These are phyloP conservation scores for Epichloe bromicola DNA, from an alignment of 2,329 filamentous ascomycete genomes.

Conservation along the genomic window DNA sequence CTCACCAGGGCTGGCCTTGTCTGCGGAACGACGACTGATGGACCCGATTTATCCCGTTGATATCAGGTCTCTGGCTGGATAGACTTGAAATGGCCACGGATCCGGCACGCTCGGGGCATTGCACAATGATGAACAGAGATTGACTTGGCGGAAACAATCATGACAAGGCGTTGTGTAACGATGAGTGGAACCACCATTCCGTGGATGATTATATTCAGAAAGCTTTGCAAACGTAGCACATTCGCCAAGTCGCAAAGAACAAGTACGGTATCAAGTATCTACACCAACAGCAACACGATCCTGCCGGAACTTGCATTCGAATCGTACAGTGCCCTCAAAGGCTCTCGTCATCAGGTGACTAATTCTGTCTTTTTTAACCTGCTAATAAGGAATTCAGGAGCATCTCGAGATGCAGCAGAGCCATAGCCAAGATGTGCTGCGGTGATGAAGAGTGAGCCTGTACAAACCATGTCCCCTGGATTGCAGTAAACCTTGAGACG, in stretches of 20 bases:
- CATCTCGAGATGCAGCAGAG: constrained; percentile 8
- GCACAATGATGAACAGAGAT: neutral
- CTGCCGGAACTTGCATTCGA: too few species aligned
- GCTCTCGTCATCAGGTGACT: too few species aligned
- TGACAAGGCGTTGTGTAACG: neutral
- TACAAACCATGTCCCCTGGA: constrained; percentile 22
- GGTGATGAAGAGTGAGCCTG: constrained; percentile 22
- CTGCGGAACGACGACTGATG: neutral
- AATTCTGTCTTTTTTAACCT: too few species aligned
- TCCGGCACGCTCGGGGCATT: neutral
- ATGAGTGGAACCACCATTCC: neutral
- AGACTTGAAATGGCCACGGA: neutral
- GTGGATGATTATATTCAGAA: neutral
- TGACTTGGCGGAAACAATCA: neutral
- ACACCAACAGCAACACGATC: too few species aligned
- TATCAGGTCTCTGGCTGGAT: neutral
- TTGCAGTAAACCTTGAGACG: constrained; percentile 27
- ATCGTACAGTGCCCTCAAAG: too few species aligned
- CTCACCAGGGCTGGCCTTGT: neutral
- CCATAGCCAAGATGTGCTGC: constrained; percentile 21
- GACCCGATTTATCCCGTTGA: neutral
- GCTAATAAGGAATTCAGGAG: constrained; percentile 13
- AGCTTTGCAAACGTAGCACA: neutral
- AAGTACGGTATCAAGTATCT: fast-evolving
- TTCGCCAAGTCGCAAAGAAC: too few species aligned